Evolutionary conservation across 306 rosid genomes (phyloP).

Genomic region (Fragaria nilgerrensis): DNA sequence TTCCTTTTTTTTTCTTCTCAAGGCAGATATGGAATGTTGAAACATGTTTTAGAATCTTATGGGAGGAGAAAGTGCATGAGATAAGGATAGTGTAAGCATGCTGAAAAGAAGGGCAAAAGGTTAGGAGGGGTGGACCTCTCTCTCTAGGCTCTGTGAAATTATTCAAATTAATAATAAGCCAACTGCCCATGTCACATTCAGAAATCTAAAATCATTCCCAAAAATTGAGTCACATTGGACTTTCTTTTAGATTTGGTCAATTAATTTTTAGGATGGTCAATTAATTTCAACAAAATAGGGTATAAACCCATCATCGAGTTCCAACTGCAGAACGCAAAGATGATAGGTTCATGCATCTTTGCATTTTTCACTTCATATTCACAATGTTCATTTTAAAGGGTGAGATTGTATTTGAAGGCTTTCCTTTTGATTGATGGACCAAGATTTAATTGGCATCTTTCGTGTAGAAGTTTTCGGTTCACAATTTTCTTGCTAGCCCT

Average conservation of each 20-base stretch:
- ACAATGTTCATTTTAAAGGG: not conserved
- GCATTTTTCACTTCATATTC: constrained; percentile 2
- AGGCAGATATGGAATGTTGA: constrained; percentile 29
- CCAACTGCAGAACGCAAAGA: constrained; percentile 19
- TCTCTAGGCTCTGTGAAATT: constrained; percentile 20
- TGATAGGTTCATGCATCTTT: constrained; percentile 34
- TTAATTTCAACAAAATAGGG: constrained; percentile 51
- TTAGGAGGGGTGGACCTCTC: constrained; percentile 41
- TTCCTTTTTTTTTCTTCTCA: constrained; percentile 18
- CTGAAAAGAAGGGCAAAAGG: constrained; percentile 36
- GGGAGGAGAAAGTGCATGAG: constrained; percentile 39
- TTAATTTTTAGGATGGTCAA: constrained; percentile 33
- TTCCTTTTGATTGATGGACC: not conserved
- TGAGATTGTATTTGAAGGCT: not conserved
- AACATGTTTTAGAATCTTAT: constrained; percentile 31
- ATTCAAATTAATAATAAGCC: not conserved
- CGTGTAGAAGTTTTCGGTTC: not conserved
- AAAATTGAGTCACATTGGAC: constrained; percentile 38
- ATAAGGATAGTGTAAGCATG: constrained; percentile 43
- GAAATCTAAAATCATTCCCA: constrained; percentile 6
- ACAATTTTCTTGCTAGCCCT: not conserved
- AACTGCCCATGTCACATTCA: constrained; percentile 12
- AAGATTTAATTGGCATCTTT: constrained; percentile 3
- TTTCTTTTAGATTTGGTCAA: constrained; percentile 36
- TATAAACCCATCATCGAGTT: constrained; percentile 43